phyloP scores from a whole-genome alignment of 805 yeast species.

The Ogataea degrootiae region DNA sequence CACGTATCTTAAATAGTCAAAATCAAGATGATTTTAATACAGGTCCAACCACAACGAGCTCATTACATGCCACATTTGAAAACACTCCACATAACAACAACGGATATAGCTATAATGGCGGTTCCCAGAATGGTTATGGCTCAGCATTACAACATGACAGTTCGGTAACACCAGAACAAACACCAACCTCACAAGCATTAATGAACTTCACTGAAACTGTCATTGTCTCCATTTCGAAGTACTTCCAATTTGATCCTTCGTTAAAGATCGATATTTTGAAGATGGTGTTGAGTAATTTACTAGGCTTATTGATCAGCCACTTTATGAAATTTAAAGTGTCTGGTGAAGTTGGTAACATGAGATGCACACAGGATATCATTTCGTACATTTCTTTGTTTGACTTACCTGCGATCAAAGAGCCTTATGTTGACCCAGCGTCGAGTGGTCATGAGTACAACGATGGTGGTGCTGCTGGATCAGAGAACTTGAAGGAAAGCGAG shows the following conservation, averaged over 20 bases:
- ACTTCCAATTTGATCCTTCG: conserved; percentile 27
- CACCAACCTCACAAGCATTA: conserved; percentile 64
- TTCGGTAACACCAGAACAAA: conserved; percentile 40
- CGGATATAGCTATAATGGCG: no score
- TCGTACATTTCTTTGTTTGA: conserved; percentile 50
- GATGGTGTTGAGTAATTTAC: conserved; percentile 23
- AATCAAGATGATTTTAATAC: conserved; percentile 52
- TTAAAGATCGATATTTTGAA: conserved; percentile 20
- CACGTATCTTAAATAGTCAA: conserved; percentile 54
- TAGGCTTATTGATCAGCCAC: conserved; percentile 61
- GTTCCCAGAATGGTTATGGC: no score
- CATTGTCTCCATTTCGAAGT: conserved; percentile 35
- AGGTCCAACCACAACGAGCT: conserved; percentile 28
- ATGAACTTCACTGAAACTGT: conserved; percentile 38
- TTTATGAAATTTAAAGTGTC: conserved; percentile 65
- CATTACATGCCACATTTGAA: no score
- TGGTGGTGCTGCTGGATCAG: no score
- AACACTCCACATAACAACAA: no score
- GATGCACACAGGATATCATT: conserved; percentile 76
- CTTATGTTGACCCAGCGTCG: no score
- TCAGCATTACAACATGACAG: no score
- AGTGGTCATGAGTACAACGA: no score
- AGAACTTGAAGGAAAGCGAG: no score
- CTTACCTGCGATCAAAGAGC: no score
- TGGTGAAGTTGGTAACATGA: conserved; percentile 76